Conservation (phyloP, 164 flowering plant species). For the grape (Vitis vinifera) region DNA sequence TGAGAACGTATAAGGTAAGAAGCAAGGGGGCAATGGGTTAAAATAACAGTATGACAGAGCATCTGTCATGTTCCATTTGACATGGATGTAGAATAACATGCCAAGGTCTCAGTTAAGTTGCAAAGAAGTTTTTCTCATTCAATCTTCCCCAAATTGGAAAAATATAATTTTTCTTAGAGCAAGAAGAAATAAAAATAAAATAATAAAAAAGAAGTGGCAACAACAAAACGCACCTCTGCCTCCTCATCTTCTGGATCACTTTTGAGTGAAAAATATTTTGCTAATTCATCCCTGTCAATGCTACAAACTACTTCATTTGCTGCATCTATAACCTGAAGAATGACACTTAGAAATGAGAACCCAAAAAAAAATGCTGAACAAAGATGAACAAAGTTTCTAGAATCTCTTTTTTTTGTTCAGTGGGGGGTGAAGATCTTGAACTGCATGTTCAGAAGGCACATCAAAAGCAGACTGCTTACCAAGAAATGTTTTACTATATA, state of each 20-base stretch:
- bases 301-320: constrained; percentile 88
- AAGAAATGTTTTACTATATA: too few relatives aligned
- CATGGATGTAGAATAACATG: too few relatives aligned
- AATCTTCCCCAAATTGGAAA: too few relatives aligned
- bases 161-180: not conserved
- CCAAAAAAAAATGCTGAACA: not conserved
- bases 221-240: constrained; percentile 56
- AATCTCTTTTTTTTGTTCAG: too few relatives aligned
- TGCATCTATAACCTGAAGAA: constrained; percentile 70
- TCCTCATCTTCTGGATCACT: constrained; percentile 91
- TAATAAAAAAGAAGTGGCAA: not conserved
- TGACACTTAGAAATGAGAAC: not conserved
- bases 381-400: too few relatives aligned
- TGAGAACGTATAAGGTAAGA: not conserved
- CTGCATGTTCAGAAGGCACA: too few relatives aligned
- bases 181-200: not conserved
- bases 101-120: not conserved
- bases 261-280: constrained; percentile 61
- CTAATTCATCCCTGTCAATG: constrained; percentile 79
- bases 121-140: not conserved
- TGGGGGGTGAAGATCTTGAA: too few relatives aligned
- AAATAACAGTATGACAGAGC: too few relatives aligned
- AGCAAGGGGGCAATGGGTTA: not conserved
- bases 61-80: too few relatives aligned
- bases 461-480: too few relatives aligned